These are phyloP conservation scores for Colletotrichum tanaceti DNA, from an alignment of 2,329 filamentous ascomycete genomes.

Conservation along the genomic window DNA sequence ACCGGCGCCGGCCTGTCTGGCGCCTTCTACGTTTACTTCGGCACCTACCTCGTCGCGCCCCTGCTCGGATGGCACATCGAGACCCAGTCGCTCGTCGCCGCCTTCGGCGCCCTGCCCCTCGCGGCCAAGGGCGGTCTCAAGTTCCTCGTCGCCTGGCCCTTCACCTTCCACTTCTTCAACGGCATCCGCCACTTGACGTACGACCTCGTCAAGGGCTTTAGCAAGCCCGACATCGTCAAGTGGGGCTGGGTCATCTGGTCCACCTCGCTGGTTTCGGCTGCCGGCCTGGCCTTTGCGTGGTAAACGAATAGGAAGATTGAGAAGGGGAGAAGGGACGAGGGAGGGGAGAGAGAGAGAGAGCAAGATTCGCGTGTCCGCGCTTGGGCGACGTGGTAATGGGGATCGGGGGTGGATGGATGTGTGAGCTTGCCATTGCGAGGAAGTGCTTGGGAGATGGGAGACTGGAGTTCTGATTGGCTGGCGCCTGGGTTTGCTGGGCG, in stretches of 20 bases:
- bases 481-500: slow-evolving; percentile 32
- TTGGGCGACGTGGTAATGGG: neutral
- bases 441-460: slow-evolving; percentile 12
- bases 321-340: too few relatives aligned
- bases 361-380: neutral
- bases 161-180: slow-evolving; percentile 68
- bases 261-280: slow-evolving; percentile 55
- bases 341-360: neutral
- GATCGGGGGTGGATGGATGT: neutral
- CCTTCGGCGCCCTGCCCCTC: slow-evolving; percentile 69
- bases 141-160: slow-evolving; percentile 68
- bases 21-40: slow-evolving; percentile 81
- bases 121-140: slow-evolving; percentile 69
- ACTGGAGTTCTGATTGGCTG: slow-evolving; percentile 38
- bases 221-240: slow-evolving; percentile 58
- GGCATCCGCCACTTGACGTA: slow-evolving; percentile 66
- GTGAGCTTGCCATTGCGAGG: slow-evolving; percentile 12
- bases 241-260: slow-evolving; percentile 63
- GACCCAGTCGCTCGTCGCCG: slow-evolving; percentile 68
- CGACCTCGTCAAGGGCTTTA: slow-evolving; percentile 64
- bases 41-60: slow-evolving; percentile 84
- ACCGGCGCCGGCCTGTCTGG: slow-evolving; percentile 81
- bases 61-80: slow-evolving; percentile 74
- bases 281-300: slow-evolving; percentile 62
- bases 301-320: slow-evolving; percentile 46